Percentiles rank a stretch among this genome's conserved stretches.
Conservation (phyloP, 345 rosid genomes). For the Excoecaria cochinchinensis region DNA sequence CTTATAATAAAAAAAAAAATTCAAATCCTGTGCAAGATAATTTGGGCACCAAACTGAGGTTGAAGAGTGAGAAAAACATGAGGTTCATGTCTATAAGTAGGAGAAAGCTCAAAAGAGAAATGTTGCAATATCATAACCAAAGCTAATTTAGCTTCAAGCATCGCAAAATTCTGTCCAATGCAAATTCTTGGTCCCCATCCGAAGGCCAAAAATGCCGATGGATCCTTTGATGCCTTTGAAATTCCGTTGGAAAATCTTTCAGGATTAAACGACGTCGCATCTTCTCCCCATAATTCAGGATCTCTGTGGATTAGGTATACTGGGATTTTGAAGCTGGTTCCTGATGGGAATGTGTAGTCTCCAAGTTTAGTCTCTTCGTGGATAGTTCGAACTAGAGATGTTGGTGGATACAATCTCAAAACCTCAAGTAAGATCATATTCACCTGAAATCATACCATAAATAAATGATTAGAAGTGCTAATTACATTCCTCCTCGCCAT, state of each 20-base stretch:
- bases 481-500: no score
- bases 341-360: conserved; percentile 6
- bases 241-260: conserved; percentile 13
- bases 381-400: not conserved
- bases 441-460: not conserved
- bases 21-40: conserved; percentile 9
- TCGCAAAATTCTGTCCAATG: conserved; percentile 20
- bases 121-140: conserved; percentile 3
- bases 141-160: conserved; percentile 15
- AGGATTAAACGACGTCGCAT: conserved; percentile 12
- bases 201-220: not conserved
- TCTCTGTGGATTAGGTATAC: conserved; percentile 2
- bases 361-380: not conserved
- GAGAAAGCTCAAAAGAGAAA: conserved; percentile 10
- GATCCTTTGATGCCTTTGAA: conserved; percentile 5
- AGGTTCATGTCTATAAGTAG: conserved; percentile 9
- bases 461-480: no score
- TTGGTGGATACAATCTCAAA: conserved; percentile 15
- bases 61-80: not conserved
- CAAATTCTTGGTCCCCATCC: conserved; percentile 9
- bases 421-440: conserved; percentile 9
- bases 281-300: conserved; percentile 12
- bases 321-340: not conserved
- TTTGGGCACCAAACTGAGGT: conserved; percentile 16
- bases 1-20: no score